Base-by-base conservation (phyloP, 495 filamentous ascomycete species). In the Apiosordaria backusii region DNA sequence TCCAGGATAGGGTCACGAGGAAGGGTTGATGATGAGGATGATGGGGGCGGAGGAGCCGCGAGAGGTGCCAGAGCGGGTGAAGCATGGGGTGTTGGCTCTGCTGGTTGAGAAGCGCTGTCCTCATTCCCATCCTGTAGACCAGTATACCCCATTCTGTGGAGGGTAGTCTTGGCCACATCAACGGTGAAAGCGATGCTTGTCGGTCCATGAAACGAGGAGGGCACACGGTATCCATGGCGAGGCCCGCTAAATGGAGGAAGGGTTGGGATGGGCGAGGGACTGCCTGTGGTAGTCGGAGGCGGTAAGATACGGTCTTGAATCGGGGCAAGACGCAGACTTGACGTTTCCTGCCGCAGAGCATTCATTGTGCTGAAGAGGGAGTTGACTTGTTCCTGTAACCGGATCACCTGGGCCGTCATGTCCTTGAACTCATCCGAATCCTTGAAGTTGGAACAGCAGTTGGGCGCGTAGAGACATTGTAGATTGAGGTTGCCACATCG, bases 81-180 rank as follows among this genome's bases (percentile, higher is more conserved):
- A 9, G 76, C 76, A 7, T 83, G 81, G 13, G 88, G 85, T 40
- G 86, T 85, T 2, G 74, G 81, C 21, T 85, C 78, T 45, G 35
- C 10, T 0, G 83, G 83, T 16, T 82, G 77, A 40, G 52, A 40
- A 29, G 50, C 60, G 70, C 88, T 85, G n/a, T 86, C 81, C 25
- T 87, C 85, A 27, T 71, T 81, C 59, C 85, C 84, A 55, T 89
- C 88, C 16, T 75, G 70, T 0, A 78, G 70, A 0, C 80, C 81
- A 6, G 87, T 85, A 65, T 96, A 93, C 1, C 92, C 93, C 92
- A 97, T 96, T 64, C 86, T 92, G 68, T 94, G 90, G 23, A 97
- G 78, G 19, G 92, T 96, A 50, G 87, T 91, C 73, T 91, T 92
- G 23, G 93, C 93, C 4, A 96, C 90, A 68, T 92, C 89, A 64